Percentiles rank a stretch among this genome's conserved stretches.
Conservation (phyloP, 495 filamentous ascomycete genomes). For the Cercophora samala region DNA sequence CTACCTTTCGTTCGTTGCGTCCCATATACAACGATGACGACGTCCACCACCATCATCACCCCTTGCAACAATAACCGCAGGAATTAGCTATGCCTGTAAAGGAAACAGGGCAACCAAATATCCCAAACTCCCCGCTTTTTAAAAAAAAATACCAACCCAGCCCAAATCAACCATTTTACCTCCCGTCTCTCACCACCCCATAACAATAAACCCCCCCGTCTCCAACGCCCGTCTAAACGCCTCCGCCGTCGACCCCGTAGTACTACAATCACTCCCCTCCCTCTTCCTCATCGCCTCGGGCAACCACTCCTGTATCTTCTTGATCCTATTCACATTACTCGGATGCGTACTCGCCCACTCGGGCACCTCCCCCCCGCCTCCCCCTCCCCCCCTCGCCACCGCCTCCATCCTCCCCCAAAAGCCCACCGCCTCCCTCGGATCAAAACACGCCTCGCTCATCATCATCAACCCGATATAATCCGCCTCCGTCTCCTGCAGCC, state of each 20-base stretch:
- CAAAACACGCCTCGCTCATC: conserved; percentile 59
- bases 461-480: conserved; percentile 84
- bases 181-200: not conserved
- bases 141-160: no score
- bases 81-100: no score
- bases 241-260: conserved; percentile 35
- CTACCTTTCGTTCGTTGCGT: no score
- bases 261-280: conserved; percentile 50
- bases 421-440: conserved; percentile 66
- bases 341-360: conserved; percentile 89
- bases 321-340: conserved; percentile 64
- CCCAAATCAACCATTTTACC: no score
- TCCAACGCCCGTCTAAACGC: conserved; percentile 1
- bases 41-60: no score
- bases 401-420: conserved; percentile 78
- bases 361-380: conserved; percentile 54
- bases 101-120: no score
- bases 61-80: no score
- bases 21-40: no score
- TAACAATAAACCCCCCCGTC: conserved; percentile 17
- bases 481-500: conserved; percentile 64
- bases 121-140: no score
- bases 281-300: conserved; percentile 55
- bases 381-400: conserved; percentile 30
- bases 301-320: conserved; percentile 66